Conservation (phyloP, 1,139 yeast species). For the Yamadazyma atmosphaerica region DNA sequence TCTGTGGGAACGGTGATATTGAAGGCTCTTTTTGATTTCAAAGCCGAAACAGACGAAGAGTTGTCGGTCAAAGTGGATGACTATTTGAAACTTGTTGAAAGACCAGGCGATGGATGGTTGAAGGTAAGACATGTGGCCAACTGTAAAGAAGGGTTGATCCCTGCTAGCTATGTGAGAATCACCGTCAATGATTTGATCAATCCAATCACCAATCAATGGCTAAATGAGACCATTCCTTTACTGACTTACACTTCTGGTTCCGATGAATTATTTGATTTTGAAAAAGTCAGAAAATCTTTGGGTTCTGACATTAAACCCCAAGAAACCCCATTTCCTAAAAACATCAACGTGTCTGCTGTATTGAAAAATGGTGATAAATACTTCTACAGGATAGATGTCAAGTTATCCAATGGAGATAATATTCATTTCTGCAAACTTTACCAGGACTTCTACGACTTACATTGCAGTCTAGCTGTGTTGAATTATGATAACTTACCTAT, state of each 20-base stretch:
- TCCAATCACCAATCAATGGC: conserved; percentile 42
- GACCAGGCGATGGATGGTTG: conserved; percentile 47
- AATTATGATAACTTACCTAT: conserved; percentile 26
- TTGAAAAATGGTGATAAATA: conserved; percentile 34
- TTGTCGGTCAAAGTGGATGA: conserved; percentile 37
- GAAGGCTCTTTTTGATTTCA: conserved; percentile 28
- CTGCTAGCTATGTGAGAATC: conserved; percentile 44
- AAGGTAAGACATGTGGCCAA: conserved; percentile 40
- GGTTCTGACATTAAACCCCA: not conserved
- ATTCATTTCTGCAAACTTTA: conserved; percentile 38
- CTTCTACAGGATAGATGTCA: conserved; percentile 46
- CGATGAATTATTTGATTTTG: conserved; percentile 17
- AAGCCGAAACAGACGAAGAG: conserved; percentile 35
- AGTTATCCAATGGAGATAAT: conserved; percentile 30
- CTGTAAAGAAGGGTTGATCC: conserved; percentile 37
- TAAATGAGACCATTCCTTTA: conserved; percentile 20
- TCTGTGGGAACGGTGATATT: not conserved
- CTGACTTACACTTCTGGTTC: conserved; percentile 6
- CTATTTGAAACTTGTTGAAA: conserved; percentile 37
- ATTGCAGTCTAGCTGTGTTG: conserved; percentile 23
- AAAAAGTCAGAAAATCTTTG: conserved; percentile 7
- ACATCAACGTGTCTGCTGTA: conserved; percentile 35
- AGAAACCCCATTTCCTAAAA: conserved; percentile 24
- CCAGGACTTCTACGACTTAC: conserved; percentile 46
- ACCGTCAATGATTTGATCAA: conserved; percentile 41